Conservation (phyloP, 2,329 filamentous ascomycete genomes). For the Exophiala sp. region DNA sequence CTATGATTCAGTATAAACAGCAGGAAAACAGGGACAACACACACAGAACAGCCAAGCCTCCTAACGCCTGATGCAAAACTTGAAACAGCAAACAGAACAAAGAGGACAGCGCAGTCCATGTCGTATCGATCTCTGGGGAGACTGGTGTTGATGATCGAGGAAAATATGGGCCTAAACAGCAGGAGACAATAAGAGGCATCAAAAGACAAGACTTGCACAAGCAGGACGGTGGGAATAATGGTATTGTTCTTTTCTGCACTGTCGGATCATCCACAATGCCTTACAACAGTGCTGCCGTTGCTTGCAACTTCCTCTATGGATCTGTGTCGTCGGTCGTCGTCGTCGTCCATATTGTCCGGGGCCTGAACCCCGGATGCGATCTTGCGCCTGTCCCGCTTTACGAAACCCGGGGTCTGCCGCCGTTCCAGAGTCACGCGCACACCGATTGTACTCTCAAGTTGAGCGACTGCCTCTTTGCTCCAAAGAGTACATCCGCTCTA, state of each 20-base stretch:
- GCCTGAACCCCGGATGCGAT: not conserved
- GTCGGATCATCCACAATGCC: not conserved
- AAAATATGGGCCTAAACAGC: not conserved
- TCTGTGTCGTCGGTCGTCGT: slow-evolving; percentile 2
- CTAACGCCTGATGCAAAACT: not conserved
- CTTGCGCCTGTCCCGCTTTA: not conserved
- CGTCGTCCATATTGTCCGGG: not conserved
- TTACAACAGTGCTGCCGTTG: not conserved
- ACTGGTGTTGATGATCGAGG: not conserved
- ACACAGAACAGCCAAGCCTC: not conserved
- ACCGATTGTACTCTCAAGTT: not conserved
- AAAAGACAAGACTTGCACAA: not conserved
- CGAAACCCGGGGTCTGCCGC: not conserved
- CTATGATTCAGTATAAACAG: not conserved
- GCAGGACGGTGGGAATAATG: not conserved
- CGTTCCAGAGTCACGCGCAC: not conserved
- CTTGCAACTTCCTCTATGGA: slow-evolving; percentile 1
- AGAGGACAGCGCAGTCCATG: not conserved
- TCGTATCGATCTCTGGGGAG: no score
- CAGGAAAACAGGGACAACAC: not conserved
- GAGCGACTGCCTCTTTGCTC: not conserved
- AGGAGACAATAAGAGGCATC: not conserved
- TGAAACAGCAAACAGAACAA: not conserved
- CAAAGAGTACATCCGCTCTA: not conserved
- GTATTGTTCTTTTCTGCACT: slow-evolving; percentile 1